Base-by-base conservation (phyloP, 768 basidiomycete genomes). In the Tulasnella sp. region DNA sequence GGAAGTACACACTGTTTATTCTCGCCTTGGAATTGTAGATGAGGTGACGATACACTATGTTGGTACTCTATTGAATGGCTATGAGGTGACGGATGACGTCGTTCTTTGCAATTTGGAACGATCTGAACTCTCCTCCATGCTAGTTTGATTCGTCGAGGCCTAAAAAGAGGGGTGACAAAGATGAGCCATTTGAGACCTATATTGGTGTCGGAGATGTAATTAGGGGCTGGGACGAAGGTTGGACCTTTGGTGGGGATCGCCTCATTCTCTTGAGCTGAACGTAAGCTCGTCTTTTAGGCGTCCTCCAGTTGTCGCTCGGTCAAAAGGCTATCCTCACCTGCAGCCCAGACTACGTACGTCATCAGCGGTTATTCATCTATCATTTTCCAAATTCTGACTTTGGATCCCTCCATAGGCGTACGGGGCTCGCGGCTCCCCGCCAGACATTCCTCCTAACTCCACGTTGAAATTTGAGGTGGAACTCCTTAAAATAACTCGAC, bases 181-280 rank as follows among this genome's bases (percentile, higher is more conserved):
- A 87, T 0, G 3, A 4, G 0, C 89, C 94, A 0, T 95, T 96
- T 84, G 82, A 85, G 81, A 94, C 93, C 3, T 83, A 89, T 83
- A 95, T 95, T 81, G 94, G 95, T 71, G 87, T 90, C n/a, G 93
- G 93, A 10, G 91, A 92, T 83, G 95, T 97, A 71, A 96, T 97
- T 86, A 92, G 88, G 83, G 94, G 95, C 42, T 96, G 95, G 95
- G 95, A 96, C 83, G 93, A 95, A 85, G 95, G 95, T 92, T 82
- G 82, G 88, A 10, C 21, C 82, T 78, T 44, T 1, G 81, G 80
- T 81, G 80, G 80, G 83, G 75, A 81, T 75, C 77, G n/a, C n/a
- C n/a, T n/a, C 80, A 82, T 75, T 76, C 80, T 39, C 81, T 81
- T 80, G 77, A 78, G 6, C 10, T 12, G 68, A 76, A 78, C 72